Base-by-base conservation (phyloP, 768 basidiomycete genomes). In the Phlebiopsis gigantea region DNA sequence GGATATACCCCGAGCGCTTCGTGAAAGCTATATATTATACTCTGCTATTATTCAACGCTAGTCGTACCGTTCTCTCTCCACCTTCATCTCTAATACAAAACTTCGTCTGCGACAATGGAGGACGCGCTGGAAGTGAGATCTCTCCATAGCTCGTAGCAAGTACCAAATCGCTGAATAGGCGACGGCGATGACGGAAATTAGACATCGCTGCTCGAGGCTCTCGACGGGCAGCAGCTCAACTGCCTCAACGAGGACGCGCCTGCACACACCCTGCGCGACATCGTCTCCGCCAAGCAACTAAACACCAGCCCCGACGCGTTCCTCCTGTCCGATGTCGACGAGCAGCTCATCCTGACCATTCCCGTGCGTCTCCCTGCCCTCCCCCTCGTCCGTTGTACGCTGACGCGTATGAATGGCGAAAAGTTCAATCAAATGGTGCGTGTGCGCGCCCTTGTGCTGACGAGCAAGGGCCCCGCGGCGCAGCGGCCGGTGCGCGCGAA, bases 351-450 rank as follows among this genome's bases (percentile, higher is more conserved):
- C 24, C 57, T 90, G 47, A 87, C 74, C 62, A 77, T 90, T 53
- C 75, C 78, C n/a, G 87, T 88, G 64, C 62, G 82, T 74, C 22
- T 60, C 41, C 43, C 34, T 57, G 24, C 26, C 46, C 45, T 42
- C 15, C 34, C 17, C 30, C 24, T 4, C 31, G 5, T 22, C 55
- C 24, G 31, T 44, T 58, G 17, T 60, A 12, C 19, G 25, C n/a
- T 48, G 43, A 53, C 21, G 21, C 53, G 19, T n/a, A 54, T 41
- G 9, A 21, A 10, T n/a, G 22, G 10, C n/a, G 21, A 55, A 8
- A 63, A 87, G 87, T 88, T 88, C 72, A 84, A 86, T 66, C 85
- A 87, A 69, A 68, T 77, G 24, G 87, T 88, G 42, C 79, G 81
- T 60, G 68, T 89, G 48, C 82, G 81, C 56, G 79, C 82, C 31